Evolutionary conservation across 2,329 filamentous ascomycete genomes (phyloP), one percentile per base, ranked within the genome.

Genomic region (Fusarium bactridioides): DNA sequence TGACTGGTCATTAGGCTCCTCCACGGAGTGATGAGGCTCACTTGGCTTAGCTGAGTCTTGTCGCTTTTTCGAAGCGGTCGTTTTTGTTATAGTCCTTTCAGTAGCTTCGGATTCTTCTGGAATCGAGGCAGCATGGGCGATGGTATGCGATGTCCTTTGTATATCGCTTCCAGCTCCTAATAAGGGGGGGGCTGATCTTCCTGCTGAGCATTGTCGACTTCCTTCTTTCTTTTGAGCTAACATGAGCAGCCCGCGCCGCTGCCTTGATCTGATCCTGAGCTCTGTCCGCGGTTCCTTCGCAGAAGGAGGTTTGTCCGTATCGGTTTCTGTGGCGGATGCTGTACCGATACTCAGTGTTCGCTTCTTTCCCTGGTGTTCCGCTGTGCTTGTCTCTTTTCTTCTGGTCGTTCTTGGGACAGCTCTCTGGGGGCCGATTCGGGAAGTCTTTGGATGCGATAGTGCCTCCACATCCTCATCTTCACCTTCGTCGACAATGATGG

Each of bases 211-310:
- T 47, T 23, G 13, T 16, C 56, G 44, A 9, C 58, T 56, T 13
- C 43, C 27, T 43, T 68, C 53, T 31, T 75, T 71, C 59, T 77
- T 80, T 57, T 86, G 83, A 3, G 83, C 80, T 9, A 86, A 58
- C 78, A 88, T 81, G 47, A 88, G 73, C 12, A 89, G 74, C 4
- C 87, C 86, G 58, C 86, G 82, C 65, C 83, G 85, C 65, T 84
- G 83, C 63, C 83, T 81, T 23, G 85, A 79, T 66, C 81, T 84
- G 57, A 88, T 85, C 12, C 83, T 83, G 40, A 88, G 77, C 67
- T 86, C 84, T 23, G 85, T 85, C 53, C 82, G 83, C 13, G 78
- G 81, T 61, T 82, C 74, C 35, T 75, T 61, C 37, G 35, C 29
- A n/a, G 41, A 44, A 43, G 61, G 41, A 23, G 48, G 47, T 31